phyloP scores from a whole-genome alignment of 2,329 filamentous ascomycete species.

The Colletotrichum magnum region DNA sequence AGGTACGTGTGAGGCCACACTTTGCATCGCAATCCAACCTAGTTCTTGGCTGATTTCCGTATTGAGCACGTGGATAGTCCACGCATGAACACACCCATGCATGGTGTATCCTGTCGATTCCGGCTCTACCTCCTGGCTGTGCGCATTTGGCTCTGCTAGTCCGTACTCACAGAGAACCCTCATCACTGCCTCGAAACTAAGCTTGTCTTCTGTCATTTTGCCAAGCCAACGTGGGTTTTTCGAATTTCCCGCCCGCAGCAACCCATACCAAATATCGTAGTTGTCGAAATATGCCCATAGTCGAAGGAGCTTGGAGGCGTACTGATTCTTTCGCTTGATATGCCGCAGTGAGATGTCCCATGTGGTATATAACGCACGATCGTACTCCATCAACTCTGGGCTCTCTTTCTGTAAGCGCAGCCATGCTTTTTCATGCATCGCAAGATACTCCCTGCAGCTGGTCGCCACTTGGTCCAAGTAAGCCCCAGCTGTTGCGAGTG shows the following conservation, averaged over 20 bases:
- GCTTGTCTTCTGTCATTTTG: slow-evolving; percentile 42
- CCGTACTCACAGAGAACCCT: slow-evolving; percentile 48
- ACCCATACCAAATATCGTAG: slow-evolving; percentile 60
- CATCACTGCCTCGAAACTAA: slow-evolving; percentile 47
- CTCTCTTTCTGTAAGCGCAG: slow-evolving; percentile 48
- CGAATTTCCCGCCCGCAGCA: slow-evolving; percentile 47
- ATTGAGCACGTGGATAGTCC: slow-evolving; percentile 48
- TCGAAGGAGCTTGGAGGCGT: slow-evolving; percentile 52
- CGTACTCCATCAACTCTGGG: slow-evolving; percentile 48
- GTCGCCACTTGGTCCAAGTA: slow-evolving; percentile 56
- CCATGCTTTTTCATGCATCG: slow-evolving; percentile 57
- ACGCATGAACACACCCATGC: slow-evolving; percentile 52
- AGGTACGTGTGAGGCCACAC: slow-evolving; percentile 37
- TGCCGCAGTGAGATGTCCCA: slow-evolving; percentile 56
- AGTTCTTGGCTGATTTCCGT: slow-evolving; percentile 13
- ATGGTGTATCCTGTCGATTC: slow-evolving; percentile 49
- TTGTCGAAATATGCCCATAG: slow-evolving; percentile 60
- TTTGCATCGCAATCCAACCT: slow-evolving; percentile 27
- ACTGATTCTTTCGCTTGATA: slow-evolving; percentile 49
- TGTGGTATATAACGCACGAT: slow-evolving; percentile 52
- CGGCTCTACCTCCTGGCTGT: slow-evolving; percentile 15
- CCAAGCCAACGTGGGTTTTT: slow-evolving; percentile 44
- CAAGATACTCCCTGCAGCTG: slow-evolving; percentile 55
- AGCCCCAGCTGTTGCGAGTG: slow-evolving; percentile 60
- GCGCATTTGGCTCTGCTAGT: slow-evolving; percentile 45